Conservation (phyloP, 2,329 filamentous ascomycete species). For the Apiospora phragmitis region DNA sequence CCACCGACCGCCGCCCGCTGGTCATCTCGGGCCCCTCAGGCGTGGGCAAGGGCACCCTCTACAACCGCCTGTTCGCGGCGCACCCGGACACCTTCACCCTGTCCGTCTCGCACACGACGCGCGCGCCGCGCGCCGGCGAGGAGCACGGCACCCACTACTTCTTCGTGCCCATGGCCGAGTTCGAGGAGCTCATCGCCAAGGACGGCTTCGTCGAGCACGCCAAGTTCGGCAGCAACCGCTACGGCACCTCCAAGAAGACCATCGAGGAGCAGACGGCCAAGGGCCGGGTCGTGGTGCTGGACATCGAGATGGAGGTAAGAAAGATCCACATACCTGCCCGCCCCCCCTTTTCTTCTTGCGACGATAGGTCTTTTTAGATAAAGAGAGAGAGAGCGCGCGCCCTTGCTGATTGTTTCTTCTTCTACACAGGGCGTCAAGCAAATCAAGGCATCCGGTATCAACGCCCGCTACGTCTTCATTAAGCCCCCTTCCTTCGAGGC, state of each 20-base stretch:
- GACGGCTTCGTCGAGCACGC: slow-evolving; percentile 83
- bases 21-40: slow-evolving; percentile 81
- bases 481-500: slow-evolving; percentile 74
- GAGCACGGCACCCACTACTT: slow-evolving; percentile 78
- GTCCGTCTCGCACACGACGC: slow-evolving; percentile 76
- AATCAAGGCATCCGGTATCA: slow-evolving; percentile 73
- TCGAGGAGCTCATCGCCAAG: slow-evolving; percentile 65
- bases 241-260: slow-evolving; percentile 80
- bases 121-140: slow-evolving; percentile 73
- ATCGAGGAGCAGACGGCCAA: slow-evolving; percentile 73
- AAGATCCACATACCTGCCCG: slow-evolving; percentile 23
- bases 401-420: slow-evolving; percentile 5
- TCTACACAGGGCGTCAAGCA: slow-evolving; percentile 76
- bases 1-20: slow-evolving; percentile 61
- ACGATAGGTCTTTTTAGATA: neutral
- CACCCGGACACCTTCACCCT: slow-evolving; percentile 54
- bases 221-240: slow-evolving; percentile 80
- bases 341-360: neutral
- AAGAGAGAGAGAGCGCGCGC: neutral
- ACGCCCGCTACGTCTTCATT: slow-evolving; percentile 82
- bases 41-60: slow-evolving; percentile 79
- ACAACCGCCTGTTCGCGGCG: slow-evolving; percentile 65
- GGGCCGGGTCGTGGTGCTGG: slow-evolving; percentile 74
- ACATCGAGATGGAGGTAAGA: slow-evolving; percentile 87
- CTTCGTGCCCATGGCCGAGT: slow-evolving; percentile 68